A percentile compares a stretch with the other conserved stretches of the same genome.
These are phyloP conservation scores for Xylariaceae sp. DNA, from an alignment of 2,329 filamentous ascomycete genomes.

Conservation along the genomic window DNA sequence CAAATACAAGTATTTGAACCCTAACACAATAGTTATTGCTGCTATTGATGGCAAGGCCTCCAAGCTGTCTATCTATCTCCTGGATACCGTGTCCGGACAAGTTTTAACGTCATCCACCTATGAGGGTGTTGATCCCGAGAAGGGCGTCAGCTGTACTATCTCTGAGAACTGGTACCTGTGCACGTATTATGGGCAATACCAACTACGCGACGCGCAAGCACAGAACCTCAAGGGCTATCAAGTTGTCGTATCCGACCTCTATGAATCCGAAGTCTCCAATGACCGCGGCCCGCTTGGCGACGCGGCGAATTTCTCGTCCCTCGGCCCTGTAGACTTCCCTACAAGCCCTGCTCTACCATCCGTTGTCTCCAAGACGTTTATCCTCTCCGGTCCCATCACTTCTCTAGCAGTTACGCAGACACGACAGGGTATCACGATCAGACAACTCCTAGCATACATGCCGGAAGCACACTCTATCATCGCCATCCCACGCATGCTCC, in stretches of 20 bases:
- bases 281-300: slow-evolving; percentile 74
- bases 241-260: slow-evolving; percentile 79
- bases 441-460: slow-evolving; percentile 74
- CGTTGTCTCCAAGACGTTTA: slow-evolving; percentile 72
- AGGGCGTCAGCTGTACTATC: slow-evolving; percentile 69
- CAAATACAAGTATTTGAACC: slow-evolving; percentile 93
- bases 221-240: slow-evolving; percentile 74
- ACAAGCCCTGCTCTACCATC: slow-evolving; percentile 60
- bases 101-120: slow-evolving; percentile 68
- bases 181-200: slow-evolving; percentile 63
- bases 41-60: slow-evolving; percentile 54
- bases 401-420: slow-evolving; percentile 82
- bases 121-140: slow-evolving; percentile 64
- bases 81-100: slow-evolving; percentile 82
- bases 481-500: slow-evolving; percentile 68
- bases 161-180: slow-evolving; percentile 96
- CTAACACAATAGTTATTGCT: slow-evolving; percentile 74
- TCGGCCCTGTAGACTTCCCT: slow-evolving; percentile 57
- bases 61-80: slow-evolving; percentile 65
- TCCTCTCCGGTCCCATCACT: slow-evolving; percentile 73
- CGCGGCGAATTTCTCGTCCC: slow-evolving; percentile 68
- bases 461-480: slow-evolving; percentile 68
- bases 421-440: slow-evolving; percentile 81
- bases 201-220: slow-evolving; percentile 48
- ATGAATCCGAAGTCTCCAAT: slow-evolving; percentile 77